phyloP scores from a whole-genome alignment of 2,329 filamentous ascomycete species.

The Torrubiellomyces zombiae region DNA sequence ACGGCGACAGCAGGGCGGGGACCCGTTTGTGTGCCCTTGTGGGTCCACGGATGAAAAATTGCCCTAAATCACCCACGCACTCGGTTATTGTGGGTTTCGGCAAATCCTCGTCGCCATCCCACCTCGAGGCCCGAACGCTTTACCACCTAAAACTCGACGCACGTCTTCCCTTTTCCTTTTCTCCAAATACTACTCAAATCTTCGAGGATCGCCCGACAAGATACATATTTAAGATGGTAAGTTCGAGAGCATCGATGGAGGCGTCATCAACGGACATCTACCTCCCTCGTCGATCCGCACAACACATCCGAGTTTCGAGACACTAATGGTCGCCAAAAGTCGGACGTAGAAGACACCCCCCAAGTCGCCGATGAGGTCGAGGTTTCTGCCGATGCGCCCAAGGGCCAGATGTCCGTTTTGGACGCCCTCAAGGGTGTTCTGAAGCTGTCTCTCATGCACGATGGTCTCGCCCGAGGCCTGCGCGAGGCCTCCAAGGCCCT shows the following conservation, averaged over 20 bases:
- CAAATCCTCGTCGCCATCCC: slow-evolving; percentile 18
- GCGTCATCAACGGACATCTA: too few species aligned
- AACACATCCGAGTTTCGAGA: too few species aligned
- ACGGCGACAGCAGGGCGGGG: slow-evolving; percentile 1
- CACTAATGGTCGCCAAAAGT: slow-evolving; percentile 46
- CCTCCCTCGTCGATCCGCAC: too few species aligned
- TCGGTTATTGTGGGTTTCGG: slow-evolving; percentile 16
- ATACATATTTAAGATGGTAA: slow-evolving; percentile 43
- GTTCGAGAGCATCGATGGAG: too few species aligned
- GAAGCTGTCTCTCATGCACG: slow-evolving; percentile 98
- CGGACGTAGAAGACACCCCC: slow-evolving; percentile 99
- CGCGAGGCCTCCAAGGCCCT: slow-evolving; percentile 98
- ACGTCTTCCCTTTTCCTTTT: slow-evolving; percentile 9
- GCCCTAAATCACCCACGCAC: slow-evolving; percentile 23
- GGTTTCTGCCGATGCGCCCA: slow-evolving; percentile 80
- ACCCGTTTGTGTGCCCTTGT: slow-evolving; percentile 24
- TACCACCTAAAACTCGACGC: slow-evolving; percentile 15
- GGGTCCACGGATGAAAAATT: slow-evolving; percentile 26
- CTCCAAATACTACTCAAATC: slow-evolving; percentile 26
- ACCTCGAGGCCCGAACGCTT: slow-evolving; percentile 13
- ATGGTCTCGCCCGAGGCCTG: slow-evolving; percentile 94
- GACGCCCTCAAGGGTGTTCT: slow-evolving; percentile 98
- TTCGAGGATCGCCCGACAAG: slow-evolving; percentile 54
- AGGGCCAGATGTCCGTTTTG: slow-evolving; percentile 93
- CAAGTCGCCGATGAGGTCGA: slow-evolving; percentile 82